Evolutionary conservation across 2,329 filamentous ascomycete genomes (phyloP), one percentile per base, ranked within the genome.

Genomic region (Colletotrichum shisoi): DNA sequence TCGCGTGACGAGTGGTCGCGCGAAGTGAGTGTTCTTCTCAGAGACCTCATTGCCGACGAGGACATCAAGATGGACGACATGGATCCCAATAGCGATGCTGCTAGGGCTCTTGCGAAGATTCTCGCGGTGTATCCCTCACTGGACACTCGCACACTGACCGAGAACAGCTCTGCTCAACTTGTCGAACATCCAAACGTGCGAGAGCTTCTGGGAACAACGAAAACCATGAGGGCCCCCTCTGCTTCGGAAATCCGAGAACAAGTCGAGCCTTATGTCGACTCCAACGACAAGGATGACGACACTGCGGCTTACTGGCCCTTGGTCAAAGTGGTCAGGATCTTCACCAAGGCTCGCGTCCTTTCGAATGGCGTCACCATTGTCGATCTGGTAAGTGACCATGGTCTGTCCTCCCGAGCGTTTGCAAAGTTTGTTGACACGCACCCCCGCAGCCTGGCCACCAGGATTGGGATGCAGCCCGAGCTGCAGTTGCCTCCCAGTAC

Each of bases 381-480:
- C 2, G 60, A 63, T n/a, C 8, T 63, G 31, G 60, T 63, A 42
- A 11, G 52, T 56, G 12, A 1, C 15, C 0, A 1, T 17, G 13
- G 4, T 0, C 8, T 13, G 13, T 3, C 2, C 3, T 3, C 12
- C 2, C 3, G n/a, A 6, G 9, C 1, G 27, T 2, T 31, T 0
- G 8, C 4, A 9, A 24, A 9, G 7, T 1, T 49, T 1, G 3
- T 67, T 74, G 52, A 73, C 66, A 21, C 13, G 5, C 3, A 9
- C 3, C 21, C 0, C 7, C 11, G 46, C 57, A 78, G 74, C 87
- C 87, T 3, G 86, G 87, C 40, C 79, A 86, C 0, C 82, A 86
- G 15, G 87, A 89, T 70, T 82, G 82, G 0, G 89, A 89, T 71
- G 82, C 85, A 3, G 87, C 87, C 24, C 80, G 87, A 54, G 80